These are phyloP conservation scores for Arabidopsis thaliana DNA, from an alignment of 345 rosid species.

Conservation along the genomic window TAIR10.1 NC_003075.7:263001-263500, in stretches of 20 bases:
- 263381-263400: conserved; percentile 7
- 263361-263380: conserved; percentile 15
- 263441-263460: conserved; percentile 99
- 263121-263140: conserved; percentile 89
- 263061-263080: conserved; percentile 99
- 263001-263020: conserved; percentile 91
- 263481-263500: conserved; percentile 90
- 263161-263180: conserved; percentile 17
- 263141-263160: conserved; percentile 60
- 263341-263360: neutral
- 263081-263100: conserved; percentile 98
- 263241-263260: neutral
- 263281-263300: conserved; percentile 1
- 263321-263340: neutral
- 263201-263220: neutral
- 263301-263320: neutral
- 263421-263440: conserved; percentile 98
- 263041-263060: conserved; percentile 98
- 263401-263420: neutral
- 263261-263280: conserved; percentile 14
- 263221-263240: conserved; percentile 12
- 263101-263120: conserved; percentile 95
- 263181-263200: neutral
- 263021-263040: conserved; percentile 96
- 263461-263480: conserved; percentile 99